Percentiles rank a stretch among this genome's conserved stretches.
Evolutionary conservation across 2,329 filamentous ascomycete species (phyloP).

Genomic region (Aspergillus pseudoviridinutans): DNA sequence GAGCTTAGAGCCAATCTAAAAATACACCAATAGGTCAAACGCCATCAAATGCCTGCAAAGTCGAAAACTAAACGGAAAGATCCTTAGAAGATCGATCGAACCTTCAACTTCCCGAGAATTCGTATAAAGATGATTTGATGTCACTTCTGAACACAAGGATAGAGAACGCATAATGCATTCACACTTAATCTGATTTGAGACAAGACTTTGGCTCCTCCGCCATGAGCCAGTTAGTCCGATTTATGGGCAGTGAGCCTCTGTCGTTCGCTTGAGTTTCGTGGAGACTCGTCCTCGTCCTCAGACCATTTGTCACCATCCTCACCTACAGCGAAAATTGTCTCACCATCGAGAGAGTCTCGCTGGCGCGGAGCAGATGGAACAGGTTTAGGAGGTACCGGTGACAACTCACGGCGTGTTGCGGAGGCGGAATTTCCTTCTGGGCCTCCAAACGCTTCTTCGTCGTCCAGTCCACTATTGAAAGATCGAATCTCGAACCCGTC

Average conservation of each 20-base stretch:
- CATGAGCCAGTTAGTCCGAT: not conserved
- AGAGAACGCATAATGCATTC: not conserved
- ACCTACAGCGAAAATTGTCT: constrained; percentile 93
- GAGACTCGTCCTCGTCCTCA: constrained; percentile 59
- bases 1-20: constrained; percentile 2
- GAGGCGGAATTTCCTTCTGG: constrained; percentile 32
- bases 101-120: constrained; percentile 3
- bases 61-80: constrained; percentile 10
- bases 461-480: constrained; percentile 70
- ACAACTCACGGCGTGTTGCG: constrained; percentile 33
- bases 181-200: not conserved
- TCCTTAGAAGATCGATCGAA: constrained; percentile 2
- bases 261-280: constrained; percentile 47
- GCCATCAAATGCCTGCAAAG: constrained; percentile 21
- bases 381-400: constrained; percentile 48
- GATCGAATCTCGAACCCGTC: constrained; percentile 97
- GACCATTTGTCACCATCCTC: constrained; percentile 82
- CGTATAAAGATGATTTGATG: not conserved
- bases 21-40: constrained; percentile 13
- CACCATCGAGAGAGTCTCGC: constrained; percentile 69
- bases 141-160: not conserved
- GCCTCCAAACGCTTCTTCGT: constrained; percentile 51
- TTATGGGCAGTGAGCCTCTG: constrained; percentile 49
- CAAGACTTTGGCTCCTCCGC: not conserved
- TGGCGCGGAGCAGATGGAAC: constrained; percentile 48